A percentile compares a stretch with the other conserved stretches of the same genome.
phyloP scores from a whole-genome alignment of 2,329 filamentous ascomycete species.

The Neospermospora avenae region DNA sequence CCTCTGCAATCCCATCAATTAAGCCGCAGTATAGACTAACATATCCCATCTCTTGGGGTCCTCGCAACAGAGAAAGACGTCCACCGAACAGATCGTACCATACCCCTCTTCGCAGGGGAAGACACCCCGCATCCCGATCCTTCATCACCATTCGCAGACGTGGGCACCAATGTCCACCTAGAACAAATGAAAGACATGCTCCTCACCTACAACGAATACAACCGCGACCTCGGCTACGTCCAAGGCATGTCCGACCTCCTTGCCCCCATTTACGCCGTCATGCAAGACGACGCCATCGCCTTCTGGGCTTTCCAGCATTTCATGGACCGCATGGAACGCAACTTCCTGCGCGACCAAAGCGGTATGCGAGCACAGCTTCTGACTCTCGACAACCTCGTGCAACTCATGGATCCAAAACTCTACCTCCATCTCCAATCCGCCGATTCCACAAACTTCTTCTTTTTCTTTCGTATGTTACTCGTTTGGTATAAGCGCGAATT shows the following conservation, averaged over 20 bases:
- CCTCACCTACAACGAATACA: constrained; percentile 97
- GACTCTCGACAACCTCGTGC: constrained; percentile 89
- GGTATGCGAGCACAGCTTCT: constrained; percentile 92
- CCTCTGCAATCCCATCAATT: constrained; percentile 6
- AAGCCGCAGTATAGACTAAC: constrained; percentile 32
- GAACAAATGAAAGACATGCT: constrained; percentile 99
- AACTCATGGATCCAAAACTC: constrained; percentile 93
- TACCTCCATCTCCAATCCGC: constrained; percentile 86
- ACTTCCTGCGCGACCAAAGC: constrained; percentile 92
- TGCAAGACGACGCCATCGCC: constrained; percentile 94
- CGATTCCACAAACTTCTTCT: constrained; percentile 98
- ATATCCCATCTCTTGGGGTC: constrained; percentile 51
- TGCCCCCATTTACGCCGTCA: constrained; percentile 91
- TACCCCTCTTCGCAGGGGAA: constrained; percentile 94
- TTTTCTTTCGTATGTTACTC: constrained; percentile 98
- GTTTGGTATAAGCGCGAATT: constrained; percentile 99
- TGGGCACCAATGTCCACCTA: constrained; percentile 93
- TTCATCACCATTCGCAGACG: constrained; percentile 87
- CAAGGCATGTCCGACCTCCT: constrained; percentile 98
- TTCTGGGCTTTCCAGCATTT: constrained; percentile 97
- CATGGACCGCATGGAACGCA: constrained; percentile 97
- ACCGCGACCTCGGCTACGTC: constrained; percentile 91
- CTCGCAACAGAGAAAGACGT: constrained; percentile 84
- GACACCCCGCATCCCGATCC: constrained; percentile 96
- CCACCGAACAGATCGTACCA: constrained; percentile 90